Base-by-base conservation (phyloP, 192 early-diverging fungal genomes). In the Phycomyces nitens region DNA sequence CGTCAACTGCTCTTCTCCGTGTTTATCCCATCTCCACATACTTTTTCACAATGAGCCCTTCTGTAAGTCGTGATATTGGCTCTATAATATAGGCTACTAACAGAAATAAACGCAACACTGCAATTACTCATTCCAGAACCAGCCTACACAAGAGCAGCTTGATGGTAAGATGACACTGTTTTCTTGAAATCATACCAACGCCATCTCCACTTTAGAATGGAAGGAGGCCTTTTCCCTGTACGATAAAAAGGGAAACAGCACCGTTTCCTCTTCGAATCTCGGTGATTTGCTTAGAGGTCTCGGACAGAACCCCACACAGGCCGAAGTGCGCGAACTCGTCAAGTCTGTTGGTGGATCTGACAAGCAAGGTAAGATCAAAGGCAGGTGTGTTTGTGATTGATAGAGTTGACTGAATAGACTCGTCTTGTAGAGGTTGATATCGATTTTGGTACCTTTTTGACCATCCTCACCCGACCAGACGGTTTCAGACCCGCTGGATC, bases 151-250 rank as follows among this genome's bases (percentile, higher is more conserved):
- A 47, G 72, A 74, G 57, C 72, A 74, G 61, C 65, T 74, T 26
- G 72, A 74, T 64, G 72, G 72, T 74, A 68, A 18, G 55, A 59
- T 51, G 38, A 27, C 52, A 40, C 12, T 43, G 41, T 38, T n/a
- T 51, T 23, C 21, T 47, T 34, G 20, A 8, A 40, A 14, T 53
- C 51, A 41, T 38, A 12, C n/a, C 49, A 16, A 20, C 59, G 40
- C 16, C 16, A 29, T 21, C 21, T 29, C 15, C 27, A 51, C 54
- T 57, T 5, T 68, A 86, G 89, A 89, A 62, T 92, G 84, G 80
- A 86, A 87, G 77, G 88, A 91, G 69, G 87, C 86, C 16, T 92
- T 92, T 70, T 86, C 84, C 43, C 79, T 92, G 40, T 92, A 86
- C 68, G 90, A 92, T 74, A 86, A 87, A 58, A 87, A 85, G 60